phyloP scores from a whole-genome alignment of 169 alveolate species.

The Sarcocystis neurona region DNA sequence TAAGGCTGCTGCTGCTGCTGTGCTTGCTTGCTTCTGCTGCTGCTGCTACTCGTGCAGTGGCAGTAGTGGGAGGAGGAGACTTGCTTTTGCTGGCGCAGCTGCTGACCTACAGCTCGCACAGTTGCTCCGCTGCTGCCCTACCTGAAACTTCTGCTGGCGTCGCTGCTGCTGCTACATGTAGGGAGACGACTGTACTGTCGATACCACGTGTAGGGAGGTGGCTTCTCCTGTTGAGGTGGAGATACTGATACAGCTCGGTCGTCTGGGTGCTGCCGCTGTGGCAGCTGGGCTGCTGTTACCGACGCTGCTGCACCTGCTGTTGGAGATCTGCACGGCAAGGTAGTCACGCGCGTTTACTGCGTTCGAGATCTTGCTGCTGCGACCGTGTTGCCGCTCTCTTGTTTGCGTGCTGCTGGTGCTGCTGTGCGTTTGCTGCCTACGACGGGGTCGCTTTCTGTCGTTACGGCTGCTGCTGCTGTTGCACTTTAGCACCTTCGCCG shows the following conservation, averaged over 20 bases:
- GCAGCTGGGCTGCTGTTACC: neutral
- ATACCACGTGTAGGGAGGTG: neutral
- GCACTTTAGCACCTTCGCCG: no score
- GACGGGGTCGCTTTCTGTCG: no score
- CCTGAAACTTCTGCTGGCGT: neutral
- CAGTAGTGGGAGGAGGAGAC: neutral
- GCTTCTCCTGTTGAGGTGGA: slow-evolving; percentile 1
- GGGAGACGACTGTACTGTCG: neutral
- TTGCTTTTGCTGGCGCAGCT: neutral
- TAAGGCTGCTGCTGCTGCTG: slow-evolving; percentile 17
- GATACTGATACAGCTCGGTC: slow-evolving; percentile 29
- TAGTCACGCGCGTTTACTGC: neutral
- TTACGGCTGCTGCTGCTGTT: no score
- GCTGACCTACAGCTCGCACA: no score
- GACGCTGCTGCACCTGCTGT: neutral
- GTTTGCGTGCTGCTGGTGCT: slow-evolving; percentile 43
- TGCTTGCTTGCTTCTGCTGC: slow-evolving; percentile 41
- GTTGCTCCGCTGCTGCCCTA: no score
- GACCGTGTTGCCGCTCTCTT: neutral
- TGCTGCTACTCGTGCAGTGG: slow-evolving; percentile 12
- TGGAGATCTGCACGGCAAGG: neutral
- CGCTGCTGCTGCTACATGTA: slow-evolving; percentile 4
- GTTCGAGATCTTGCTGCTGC: slow-evolving; percentile 12
- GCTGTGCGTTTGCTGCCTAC: slow-evolving; percentile 11
- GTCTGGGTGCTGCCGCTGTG: neutral